These are phyloP conservation scores for Hypoxylon trugodes DNA, from an alignment of 495 filamentous ascomycete genomes.

Conservation along the genomic window DNA sequence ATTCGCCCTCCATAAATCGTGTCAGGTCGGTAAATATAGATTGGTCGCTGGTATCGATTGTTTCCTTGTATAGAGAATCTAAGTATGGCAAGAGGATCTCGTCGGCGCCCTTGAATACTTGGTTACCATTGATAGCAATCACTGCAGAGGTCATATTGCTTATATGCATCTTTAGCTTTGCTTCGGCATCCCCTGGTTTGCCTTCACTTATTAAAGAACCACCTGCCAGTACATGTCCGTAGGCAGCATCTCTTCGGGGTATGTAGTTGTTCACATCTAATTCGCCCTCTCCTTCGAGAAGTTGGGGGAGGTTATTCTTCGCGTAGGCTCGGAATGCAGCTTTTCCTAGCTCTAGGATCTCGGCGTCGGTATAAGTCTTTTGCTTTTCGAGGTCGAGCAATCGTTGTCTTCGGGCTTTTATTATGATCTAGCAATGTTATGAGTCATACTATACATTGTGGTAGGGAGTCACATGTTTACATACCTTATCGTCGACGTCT, in stretches of 20 bases:
- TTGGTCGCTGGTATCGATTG: conserved; percentile 78
- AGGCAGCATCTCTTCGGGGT: conserved; percentile 64
- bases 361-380: conserved; percentile 52
- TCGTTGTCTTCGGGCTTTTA: conserved; percentile 80
- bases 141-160: conserved; percentile 74
- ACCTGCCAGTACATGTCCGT: conserved; percentile 68
- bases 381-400: conserved; percentile 69
- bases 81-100: conserved; percentile 85
- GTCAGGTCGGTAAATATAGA: conserved; percentile 78
- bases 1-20: conserved; percentile 80
- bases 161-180: conserved; percentile 95
- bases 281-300: conserved; percentile 55
- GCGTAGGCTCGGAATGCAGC: conserved; percentile 78
- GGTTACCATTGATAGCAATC: conserved; percentile 59
- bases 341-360: conserved; percentile 61
- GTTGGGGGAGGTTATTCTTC: conserved; percentile 75
- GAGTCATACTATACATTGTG: conserved; percentile 52
- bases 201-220: conserved; percentile 69
- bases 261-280: conserved; percentile 63
- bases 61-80: conserved; percentile 76
- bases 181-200: conserved; percentile 70
- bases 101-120: conserved; percentile 59
- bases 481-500: conserved; percentile 87
- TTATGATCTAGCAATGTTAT: conserved; percentile 72
- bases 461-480: background rate